phyloP scores from a whole-genome alignment of 306 rosid genomes.

The Medicago arabica region DNA sequence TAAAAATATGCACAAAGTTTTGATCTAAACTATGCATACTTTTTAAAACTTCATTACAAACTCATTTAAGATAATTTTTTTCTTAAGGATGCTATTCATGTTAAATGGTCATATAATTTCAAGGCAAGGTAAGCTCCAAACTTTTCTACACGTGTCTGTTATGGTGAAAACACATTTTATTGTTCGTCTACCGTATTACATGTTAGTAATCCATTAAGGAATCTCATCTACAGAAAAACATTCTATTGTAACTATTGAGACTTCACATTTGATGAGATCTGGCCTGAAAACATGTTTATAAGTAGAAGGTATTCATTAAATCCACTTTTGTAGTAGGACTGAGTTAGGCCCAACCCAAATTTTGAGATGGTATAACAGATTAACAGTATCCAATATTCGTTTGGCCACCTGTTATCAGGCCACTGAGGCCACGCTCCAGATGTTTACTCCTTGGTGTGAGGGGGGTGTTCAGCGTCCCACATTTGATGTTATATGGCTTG shows the following conservation, averaged over 20 bases:
- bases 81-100: not conserved
- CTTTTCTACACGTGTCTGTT: not conserved
- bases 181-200: conserved; percentile 19
- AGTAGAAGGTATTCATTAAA: not conserved
- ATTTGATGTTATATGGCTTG: not conserved
- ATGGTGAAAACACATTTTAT: conserved; percentile 7
- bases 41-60: not conserved
- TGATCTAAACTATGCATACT: not conserved
- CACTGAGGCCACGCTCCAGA: not conserved
- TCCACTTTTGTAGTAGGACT: not conserved
- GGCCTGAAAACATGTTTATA: not conserved
- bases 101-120: not conserved
- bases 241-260: not conserved
- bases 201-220: conserved; percentile 18
- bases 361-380: not conserved
- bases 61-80: not conserved
- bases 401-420: not conserved
- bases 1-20: conserved; percentile 9
- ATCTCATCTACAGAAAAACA: not conserved
- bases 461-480: not conserved
- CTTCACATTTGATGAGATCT: not conserved
- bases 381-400: not conserved
- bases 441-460: not conserved
- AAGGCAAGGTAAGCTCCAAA: conserved; percentile 14
- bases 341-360: not conserved